Evolutionary conservation across 106 monocot species (phyloP).

Genomic region (Triglochin maritima): DNA sequence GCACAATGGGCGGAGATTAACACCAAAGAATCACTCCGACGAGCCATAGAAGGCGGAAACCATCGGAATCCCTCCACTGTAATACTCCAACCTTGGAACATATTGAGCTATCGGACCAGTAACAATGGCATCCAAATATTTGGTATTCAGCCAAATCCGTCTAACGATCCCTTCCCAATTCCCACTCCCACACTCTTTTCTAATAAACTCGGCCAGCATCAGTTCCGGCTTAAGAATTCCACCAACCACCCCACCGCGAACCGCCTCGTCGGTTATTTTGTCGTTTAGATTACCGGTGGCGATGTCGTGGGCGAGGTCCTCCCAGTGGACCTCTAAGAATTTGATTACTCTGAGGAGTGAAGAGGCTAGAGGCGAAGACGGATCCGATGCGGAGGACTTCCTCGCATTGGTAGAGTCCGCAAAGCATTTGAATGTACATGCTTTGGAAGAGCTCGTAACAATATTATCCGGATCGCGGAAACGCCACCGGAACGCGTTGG

Average conservation of each 20-base stretch:
- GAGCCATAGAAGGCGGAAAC: constrained; percentile 90
- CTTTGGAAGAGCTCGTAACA: constrained; percentile 26
- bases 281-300: constrained; percentile 10
- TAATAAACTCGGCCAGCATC: constrained; percentile 5
- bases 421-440: constrained; percentile 32
- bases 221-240: constrained; percentile 1
- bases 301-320: constrained; percentile 21
- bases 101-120: constrained; percentile 88
- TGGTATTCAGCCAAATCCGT: constrained; percentile 71
- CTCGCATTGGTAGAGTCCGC: constrained; percentile 18
- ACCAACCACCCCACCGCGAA: constrained; percentile 8
- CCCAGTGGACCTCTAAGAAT: constrained; percentile 25
- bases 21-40: constrained; percentile 85
- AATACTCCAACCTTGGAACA: constrained; percentile 68
- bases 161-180: constrained; percentile 43
- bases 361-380: constrained; percentile 27
- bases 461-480: constrained; percentile 19
- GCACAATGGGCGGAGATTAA: constrained; percentile 78
- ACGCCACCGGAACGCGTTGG: constrained; percentile 18
- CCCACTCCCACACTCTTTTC: constrained; percentile 3
- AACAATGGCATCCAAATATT: constrained; percentile 74
- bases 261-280: constrained; percentile 13
- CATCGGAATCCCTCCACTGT: constrained; percentile 77
- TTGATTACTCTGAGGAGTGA: constrained; percentile 26
- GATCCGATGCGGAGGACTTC: constrained; percentile 24